Conservation (phyloP, 345 rosid species). For the Camelina sativa region DNA sequence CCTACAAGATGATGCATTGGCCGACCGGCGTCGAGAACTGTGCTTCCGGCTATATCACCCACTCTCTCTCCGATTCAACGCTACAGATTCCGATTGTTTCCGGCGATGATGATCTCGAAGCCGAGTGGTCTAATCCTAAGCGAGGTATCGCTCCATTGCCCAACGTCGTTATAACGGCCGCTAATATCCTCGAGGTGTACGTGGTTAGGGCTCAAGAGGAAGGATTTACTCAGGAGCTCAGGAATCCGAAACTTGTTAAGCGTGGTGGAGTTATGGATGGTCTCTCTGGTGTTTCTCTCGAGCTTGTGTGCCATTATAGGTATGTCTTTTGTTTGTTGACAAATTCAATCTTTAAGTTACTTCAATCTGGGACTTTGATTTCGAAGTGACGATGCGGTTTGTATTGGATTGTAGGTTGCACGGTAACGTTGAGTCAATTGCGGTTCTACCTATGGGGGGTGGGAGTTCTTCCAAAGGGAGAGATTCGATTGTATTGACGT, state of each 20-base stretch:
- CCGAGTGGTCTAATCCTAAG: constrained; percentile 61
- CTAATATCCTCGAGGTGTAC: constrained; percentile 81
- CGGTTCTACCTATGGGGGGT: constrained; percentile 69
- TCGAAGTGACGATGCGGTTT: constrained; percentile 5
- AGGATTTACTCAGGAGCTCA: constrained; percentile 47
- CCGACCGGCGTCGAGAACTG: constrained; percentile 88
- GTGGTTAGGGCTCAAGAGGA: constrained; percentile 85
- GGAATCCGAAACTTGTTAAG: constrained; percentile 52
- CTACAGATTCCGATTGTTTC: constrained; percentile 57
- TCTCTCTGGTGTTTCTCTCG: constrained; percentile 78
- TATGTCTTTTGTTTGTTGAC: constrained; percentile 20
- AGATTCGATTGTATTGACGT: constrained; percentile 78
- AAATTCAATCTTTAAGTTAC: not conserved
- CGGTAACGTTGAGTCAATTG: constrained; percentile 90
- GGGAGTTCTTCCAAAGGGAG: constrained; percentile 69
- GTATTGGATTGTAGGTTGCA: constrained; percentile 61
- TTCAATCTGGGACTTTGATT: constrained; percentile 1
- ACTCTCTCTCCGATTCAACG: constrained; percentile 64
- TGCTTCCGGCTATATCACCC: constrained; percentile 84
- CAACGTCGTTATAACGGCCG: constrained; percentile 74
- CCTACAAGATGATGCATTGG: constrained; percentile 96
- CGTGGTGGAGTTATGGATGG: constrained; percentile 87
- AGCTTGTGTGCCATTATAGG: constrained; percentile 93
- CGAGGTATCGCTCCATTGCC: constrained; percentile 75
- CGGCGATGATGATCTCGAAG: constrained; percentile 63